phyloP scores from a whole-genome alignment of 2,329 filamentous ascomycete species.

The Alternaria triticina region DNA sequence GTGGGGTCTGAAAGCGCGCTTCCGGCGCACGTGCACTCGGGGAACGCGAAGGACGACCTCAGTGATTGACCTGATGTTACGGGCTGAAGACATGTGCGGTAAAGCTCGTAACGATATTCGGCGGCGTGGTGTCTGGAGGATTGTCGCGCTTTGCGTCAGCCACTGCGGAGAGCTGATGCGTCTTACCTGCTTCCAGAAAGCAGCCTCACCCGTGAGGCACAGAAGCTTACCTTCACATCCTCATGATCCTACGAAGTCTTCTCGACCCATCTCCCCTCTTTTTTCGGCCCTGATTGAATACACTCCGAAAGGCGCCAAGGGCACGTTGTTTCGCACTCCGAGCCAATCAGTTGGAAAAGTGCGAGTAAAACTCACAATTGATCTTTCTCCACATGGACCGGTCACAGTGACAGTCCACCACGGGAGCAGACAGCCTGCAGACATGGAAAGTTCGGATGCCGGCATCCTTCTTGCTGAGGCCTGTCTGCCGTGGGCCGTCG shows the following conservation, averaged over 20 bases:
- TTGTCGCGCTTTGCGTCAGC: not conserved
- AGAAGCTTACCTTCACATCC: slow-evolving; percentile 5
- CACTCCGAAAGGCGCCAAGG: not conserved
- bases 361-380: not conserved
- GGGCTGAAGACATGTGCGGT: not conserved
- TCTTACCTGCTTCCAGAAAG: not conserved
- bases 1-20: slow-evolving; percentile 4
- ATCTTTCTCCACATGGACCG: not conserved
- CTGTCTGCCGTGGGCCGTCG: not conserved
- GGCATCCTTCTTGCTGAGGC: not conserved
- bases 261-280: not conserved
- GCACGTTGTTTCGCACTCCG: not conserved
- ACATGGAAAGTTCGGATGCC: slow-evolving; percentile 2
- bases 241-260: not conserved
- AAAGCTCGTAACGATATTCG: not conserved
- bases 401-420: not conserved
- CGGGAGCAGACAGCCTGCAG: slow-evolving; percentile 10
- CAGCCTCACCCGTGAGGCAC: slow-evolving; percentile 13
- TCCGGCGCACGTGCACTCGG: not conserved
- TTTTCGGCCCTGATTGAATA: not conserved
- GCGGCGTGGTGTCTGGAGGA: not conserved
- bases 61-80: not conserved
- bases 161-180: not conserved
- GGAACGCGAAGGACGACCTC: not conserved
- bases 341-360: not conserved